Evolutionary conservation across 768 basidiomycete genomes (phyloP), one percentile per base, ranked within the genome.

Genomic region (Pleurotus djamor): DNA sequence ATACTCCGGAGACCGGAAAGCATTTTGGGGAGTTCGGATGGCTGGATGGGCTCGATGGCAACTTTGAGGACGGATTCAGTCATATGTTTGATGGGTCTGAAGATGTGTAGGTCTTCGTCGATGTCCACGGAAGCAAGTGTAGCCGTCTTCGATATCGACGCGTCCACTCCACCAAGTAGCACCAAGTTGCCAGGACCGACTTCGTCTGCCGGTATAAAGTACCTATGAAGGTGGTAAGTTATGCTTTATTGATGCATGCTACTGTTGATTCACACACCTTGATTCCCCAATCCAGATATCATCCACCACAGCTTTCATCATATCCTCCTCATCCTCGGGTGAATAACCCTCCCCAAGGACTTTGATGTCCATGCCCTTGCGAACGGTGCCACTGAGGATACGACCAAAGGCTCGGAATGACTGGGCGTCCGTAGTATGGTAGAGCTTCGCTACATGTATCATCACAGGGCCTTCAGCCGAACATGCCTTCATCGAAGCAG

Each of bases 11-110:
- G 74, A 56, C 97, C 97, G 12, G 97, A 91, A 60, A 99, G 79
- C 97, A 99, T 98, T 72, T 99, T 99, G 14, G 97, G 97, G 36
- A 99, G 79, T 74, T 99, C 97, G 9, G 96, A 98, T 8, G 97
- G 97, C 7, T 91, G 88, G 58, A 99, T 96, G 9, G 97, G 97
- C 74, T 99, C 97, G 56, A 99, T 97, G 37, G 97, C 96, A 67
- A 99, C 88, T 76, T 98, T 98, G 60, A 99, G 83, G 14, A 98
- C 96, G 1, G 96, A 94, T 71, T 96, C 88, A 4, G 97, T 97
- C 79, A 97, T 91, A 71, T 99, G 97, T 64, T 92, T 94, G 73
- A 99, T 87, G 0, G 97, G 96, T 38, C 86, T 83, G 88, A 98
- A 98, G 69, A 97, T 98, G 73, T 96, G 83, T 3, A 98, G 81